Evolutionary conservation across 495 filamentous ascomycete species (phyloP), one percentile per base, ranked within the genome.

Genomic region (Annulohypoxylon moriforme): DNA sequence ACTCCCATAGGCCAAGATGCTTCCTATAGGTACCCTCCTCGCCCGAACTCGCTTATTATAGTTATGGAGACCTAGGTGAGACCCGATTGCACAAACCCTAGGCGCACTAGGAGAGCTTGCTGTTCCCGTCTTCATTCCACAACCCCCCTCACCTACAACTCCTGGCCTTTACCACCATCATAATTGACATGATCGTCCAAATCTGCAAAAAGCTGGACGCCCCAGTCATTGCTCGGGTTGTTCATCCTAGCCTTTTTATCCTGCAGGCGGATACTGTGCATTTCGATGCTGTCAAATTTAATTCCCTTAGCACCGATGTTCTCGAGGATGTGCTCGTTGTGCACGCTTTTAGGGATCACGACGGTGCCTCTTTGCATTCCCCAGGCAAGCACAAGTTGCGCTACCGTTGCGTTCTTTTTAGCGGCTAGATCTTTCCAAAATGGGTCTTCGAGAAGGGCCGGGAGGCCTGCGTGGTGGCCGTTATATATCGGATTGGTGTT

Each of bases 401-500:
- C 86, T 0, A 86, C 83, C 2, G 76, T 86, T 76, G 90, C 92
- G 58, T 82, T 79, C 68, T 92, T 85, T 68, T 87, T 88, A 79
- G 88, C 83, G 3, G 87, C 90, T 60, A 93, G 84, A 42, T 88
- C 83, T 11, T 81, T 81, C 29, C 92, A 78, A 1, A 84, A 81
- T 0, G 89, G 85, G 50, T 92, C 89, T 7, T 92, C 85, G 46
- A 77, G 14, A n/a, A 77, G 65, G 16, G 50, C 55, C 7, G 24
- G 27, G 18, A 74, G 11, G 49, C 80, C 84, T 2, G 68, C 75
- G 24, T 81, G 18, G 24, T n/a, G 40, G 40, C 14, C 40, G n/a
- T 20, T 75, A 71, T 93, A 94, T 20, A 86, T 80, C 52, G 85
- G 80, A 72, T 93, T 93, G 76, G 88, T 87, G 75, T 94, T 93